A percentile compares a stretch with the other conserved stretches of the same genome.
phyloP scores from a whole-genome alignment of 2,329 filamentous ascomycete species.

The Penicillium freii region DNA sequence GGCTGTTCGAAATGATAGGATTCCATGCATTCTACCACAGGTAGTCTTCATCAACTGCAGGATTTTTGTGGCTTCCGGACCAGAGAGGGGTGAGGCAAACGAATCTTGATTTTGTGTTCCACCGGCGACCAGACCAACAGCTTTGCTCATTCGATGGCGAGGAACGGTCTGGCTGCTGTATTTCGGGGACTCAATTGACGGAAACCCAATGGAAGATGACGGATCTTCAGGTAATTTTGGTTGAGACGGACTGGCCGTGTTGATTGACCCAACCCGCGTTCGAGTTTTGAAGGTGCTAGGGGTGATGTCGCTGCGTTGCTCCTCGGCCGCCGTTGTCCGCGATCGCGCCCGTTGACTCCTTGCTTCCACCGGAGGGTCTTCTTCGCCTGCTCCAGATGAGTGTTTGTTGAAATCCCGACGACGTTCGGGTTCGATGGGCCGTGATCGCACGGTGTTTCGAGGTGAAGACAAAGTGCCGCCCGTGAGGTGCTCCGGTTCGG shows the following conservation, averaged over 20 bases:
- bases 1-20: conserved; percentile 50
- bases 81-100: conserved; percentile 40
- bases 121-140: conserved; percentile 28
- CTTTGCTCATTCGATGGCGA: conserved; percentile 38
- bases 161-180: conserved; percentile 33
- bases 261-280: conserved; percentile 42
- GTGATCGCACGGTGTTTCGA: conserved; percentile 35
- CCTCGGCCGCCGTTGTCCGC: conserved; percentile 44
- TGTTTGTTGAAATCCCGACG: conserved; percentile 34
- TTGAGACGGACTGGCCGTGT: conserved; percentile 33
- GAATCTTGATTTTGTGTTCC: conserved; percentile 28
- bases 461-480: conserved; percentile 37
- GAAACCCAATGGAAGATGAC: conserved; percentile 47
- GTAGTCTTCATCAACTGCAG: conserved; percentile 53
- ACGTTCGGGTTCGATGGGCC: conserved; percentile 34
- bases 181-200: conserved; percentile 47
- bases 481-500: conserved; percentile 37
- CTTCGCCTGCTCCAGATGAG: conserved; percentile 33
- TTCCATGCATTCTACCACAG: conserved; percentile 53
- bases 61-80: conserved; percentile 49
- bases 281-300: conserved; percentile 36
- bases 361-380: conserved; percentile 32
- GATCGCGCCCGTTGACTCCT: conserved; percentile 40
- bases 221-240: conserved; percentile 41
- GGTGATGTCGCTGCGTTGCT: conserved; percentile 41